These are phyloP conservation scores for Geotrichum citri-aurantii DNA, from an alignment of 1,139 yeast species.

Conservation along the genomic window DNA sequence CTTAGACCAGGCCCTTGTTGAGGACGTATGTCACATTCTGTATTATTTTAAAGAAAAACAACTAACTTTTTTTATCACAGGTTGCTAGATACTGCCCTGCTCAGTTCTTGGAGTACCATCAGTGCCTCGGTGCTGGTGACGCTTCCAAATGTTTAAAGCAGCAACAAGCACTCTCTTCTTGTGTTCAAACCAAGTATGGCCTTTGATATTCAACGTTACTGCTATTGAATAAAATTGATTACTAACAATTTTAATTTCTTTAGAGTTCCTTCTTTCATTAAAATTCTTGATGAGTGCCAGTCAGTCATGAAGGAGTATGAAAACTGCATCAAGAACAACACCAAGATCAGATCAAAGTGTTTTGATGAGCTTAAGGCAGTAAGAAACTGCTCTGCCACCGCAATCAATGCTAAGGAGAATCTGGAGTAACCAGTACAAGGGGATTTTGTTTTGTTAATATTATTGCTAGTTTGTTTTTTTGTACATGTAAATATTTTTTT, in stretches of 20 bases:
- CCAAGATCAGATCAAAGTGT: constrained; percentile 41
- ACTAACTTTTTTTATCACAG: constrained; percentile 21
- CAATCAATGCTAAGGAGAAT: constrained; percentile 26
- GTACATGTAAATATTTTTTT: neutral
- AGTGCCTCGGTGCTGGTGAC: constrained; percentile 51
- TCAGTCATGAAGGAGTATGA: constrained; percentile 55
- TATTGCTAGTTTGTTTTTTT: neutral
- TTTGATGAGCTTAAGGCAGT: constrained; percentile 36
- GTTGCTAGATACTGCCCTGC: constrained; percentile 64
- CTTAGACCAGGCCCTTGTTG: constrained; percentile 50
- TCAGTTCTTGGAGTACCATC: constrained; percentile 57
- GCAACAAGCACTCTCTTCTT: constrained; percentile 48
- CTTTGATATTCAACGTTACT: neutral
- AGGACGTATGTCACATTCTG: constrained; percentile 39
- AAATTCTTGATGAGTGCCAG: constrained; percentile 54
- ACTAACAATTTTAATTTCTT: neutral
- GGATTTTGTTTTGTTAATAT: neutral
- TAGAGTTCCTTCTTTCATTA: constrained; percentile 57
- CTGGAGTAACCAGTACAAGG: neutral
- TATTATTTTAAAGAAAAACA: neutral
- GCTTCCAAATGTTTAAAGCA: constrained; percentile 46
- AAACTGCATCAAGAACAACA: constrained; percentile 46
- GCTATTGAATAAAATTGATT: neutral
- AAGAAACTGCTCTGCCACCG: constrained; percentile 37
- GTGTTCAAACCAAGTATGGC: constrained; percentile 45